phyloP scores from a whole-genome alignment of 2,329 filamentous ascomycete genomes.

The Chaetothyriales sp. region DNA sequence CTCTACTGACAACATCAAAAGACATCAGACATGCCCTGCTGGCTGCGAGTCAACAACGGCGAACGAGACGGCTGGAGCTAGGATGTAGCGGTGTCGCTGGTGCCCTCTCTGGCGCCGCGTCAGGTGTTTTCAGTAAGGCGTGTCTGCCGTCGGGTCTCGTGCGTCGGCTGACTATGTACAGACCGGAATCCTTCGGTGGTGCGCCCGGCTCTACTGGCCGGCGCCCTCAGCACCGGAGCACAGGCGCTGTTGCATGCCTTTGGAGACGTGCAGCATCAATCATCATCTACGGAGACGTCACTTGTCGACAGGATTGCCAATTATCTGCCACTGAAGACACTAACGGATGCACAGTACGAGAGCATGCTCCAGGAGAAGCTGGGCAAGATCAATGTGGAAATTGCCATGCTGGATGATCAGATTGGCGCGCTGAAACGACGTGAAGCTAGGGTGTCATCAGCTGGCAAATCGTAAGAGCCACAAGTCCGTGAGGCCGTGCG shows the following conservation, averaged over 20 bases:
- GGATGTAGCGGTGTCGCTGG: neutral
- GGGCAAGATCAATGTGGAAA: conserved; percentile 58
- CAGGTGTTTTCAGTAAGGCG: neutral
- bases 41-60: neutral
- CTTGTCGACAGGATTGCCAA: conserved; percentile 23
- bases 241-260: neutral
- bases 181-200: neutral
- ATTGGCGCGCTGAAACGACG: conserved; percentile 37
- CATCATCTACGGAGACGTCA: neutral
- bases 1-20: neutral
- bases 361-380: conserved; percentile 58
- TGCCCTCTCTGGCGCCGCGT: neutral
- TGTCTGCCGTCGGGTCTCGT: neutral
- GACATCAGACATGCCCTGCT: neutral
- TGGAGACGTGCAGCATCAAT: neutral
- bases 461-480: neutral
- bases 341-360: conserved; percentile 62
- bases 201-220: neutral
- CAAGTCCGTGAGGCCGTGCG: neutral
- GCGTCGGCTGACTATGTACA: neutral
- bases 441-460: neutral
- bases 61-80: conserved; percentile 1
- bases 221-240: neutral
- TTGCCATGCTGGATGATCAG: conserved; percentile 63
- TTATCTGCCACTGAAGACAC: conserved; percentile 57